A percentile compares a stretch with the other conserved stretches of the same genome.
Evolutionary conservation across 2,329 filamentous ascomycete genomes (phyloP).

Genomic region (Phaeosphaeriaceae sp.): DNA sequence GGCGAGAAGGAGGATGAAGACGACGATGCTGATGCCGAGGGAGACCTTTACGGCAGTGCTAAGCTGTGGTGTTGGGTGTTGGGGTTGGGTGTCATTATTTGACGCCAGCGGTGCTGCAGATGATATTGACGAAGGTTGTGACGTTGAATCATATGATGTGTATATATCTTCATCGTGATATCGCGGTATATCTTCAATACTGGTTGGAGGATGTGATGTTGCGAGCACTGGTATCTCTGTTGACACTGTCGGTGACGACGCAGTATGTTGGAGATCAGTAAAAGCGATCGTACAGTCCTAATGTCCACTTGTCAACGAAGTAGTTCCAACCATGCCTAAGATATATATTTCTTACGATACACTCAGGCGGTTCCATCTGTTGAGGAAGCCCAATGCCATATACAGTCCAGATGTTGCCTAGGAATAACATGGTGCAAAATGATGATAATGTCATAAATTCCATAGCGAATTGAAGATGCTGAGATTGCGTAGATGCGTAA

Average conservation of each 20-base stretch:
- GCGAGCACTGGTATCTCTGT: not conserved
- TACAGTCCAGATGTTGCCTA: constrained; percentile 22
- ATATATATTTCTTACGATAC: constrained; percentile 4
- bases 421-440: constrained; percentile 13
- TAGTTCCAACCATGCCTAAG: not conserved
- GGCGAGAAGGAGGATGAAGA: constrained; percentile 11
- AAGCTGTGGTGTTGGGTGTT: constrained; percentile 1
- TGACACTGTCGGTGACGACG: not conserved
- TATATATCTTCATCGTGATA: too few species aligned
- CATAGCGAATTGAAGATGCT: constrained; percentile 2
- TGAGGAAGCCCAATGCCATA: constrained; percentile 18
- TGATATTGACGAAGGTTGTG: constrained; percentile 1
- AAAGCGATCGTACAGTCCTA: not conserved
- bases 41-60: constrained; percentile 10
- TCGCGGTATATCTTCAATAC: too few species aligned
- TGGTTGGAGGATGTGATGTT: not conserved
- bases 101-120: not conserved
- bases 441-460: not conserved
- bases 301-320: not conserved
- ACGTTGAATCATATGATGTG: not conserved
- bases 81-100: not conserved
- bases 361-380: not conserved
- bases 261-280: too few species aligned
- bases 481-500: not conserved
- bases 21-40: constrained; percentile 9